Conservation (phyloP, 805 yeast genomes). For the Saturnispora silvae region DNA sequence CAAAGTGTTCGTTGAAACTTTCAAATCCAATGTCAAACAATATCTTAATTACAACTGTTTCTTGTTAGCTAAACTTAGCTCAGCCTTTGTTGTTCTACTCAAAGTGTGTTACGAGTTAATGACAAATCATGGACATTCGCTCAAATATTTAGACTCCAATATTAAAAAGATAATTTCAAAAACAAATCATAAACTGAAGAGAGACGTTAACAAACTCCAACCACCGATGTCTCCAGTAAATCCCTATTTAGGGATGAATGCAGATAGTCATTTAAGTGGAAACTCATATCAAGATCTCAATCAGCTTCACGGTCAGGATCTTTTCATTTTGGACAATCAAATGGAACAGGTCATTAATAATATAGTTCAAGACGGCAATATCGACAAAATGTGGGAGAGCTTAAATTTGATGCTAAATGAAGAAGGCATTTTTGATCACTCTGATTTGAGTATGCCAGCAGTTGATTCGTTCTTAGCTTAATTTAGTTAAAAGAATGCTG, state of each 20-base stretch:
- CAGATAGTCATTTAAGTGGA: not conserved
- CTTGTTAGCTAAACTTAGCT: not conserved
- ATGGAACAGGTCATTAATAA: not conserved
- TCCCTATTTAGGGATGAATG: not conserved
- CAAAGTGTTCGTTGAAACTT: not conserved
- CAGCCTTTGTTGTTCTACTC: not conserved
- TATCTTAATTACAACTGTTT: not conserved
- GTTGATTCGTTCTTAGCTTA: not conserved
- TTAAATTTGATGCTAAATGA: not conserved
- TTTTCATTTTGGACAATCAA: not conserved
- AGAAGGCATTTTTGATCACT: not conserved
- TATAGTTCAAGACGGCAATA: not conserved
- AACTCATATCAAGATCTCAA: not conserved
- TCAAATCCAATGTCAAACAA: not conserved
- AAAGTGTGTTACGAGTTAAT: not conserved
- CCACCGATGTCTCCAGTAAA: not conserved
- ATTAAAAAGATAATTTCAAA: not conserved
- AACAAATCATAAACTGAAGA: not conserved
- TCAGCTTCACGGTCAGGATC: not conserved
- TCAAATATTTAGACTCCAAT: not conserved
- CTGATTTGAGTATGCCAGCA: not conserved
- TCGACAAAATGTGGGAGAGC: not conserved
- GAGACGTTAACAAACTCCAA: too few relatives aligned
- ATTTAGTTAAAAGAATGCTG: too few relatives aligned
- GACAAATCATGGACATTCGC: not conserved